Base-by-base conservation (phyloP, 805 yeast genomes). In the Nakazawaea ambrosiae region DNA sequence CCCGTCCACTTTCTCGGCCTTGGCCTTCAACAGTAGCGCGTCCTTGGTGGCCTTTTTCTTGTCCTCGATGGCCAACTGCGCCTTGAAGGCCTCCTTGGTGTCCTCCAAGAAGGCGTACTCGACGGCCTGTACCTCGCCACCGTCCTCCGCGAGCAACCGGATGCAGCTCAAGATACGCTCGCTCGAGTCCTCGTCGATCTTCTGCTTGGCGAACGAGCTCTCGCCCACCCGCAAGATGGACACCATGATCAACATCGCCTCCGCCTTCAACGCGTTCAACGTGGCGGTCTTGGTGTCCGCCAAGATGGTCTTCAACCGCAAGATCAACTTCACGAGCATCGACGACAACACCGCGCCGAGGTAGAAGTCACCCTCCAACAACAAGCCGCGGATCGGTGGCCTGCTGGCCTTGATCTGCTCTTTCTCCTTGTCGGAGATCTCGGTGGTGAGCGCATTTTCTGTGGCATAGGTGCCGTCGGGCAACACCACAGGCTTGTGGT, bases 401-500 rank as follows among this genome's bases (percentile, higher is more conserved):
- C 59, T 55, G 4, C 54, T 58, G 5, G 56, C 58, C 12, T 46
- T 46, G 18, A 49, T 43, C 16, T 43, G 43, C n/a, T 57, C 56
- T 16, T 65, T 63, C 37, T 64, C 65, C 7, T 49, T 45, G 19
- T 46, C 41, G 5, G 46, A 31, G 5, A 33, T 37, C 28, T 65
- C 66, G 4, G 77, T 63, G 12, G 82, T 82, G 40, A 81, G 62
- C 0, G 95, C 92, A 45, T 78, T 76, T 61, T 92, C 98, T 29
- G 96, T 85, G 20, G 98, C 98, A 61, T 92, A 92, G 0, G 99
- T 92, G 49, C 99, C 99, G 63, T 92, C 99, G n/a, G 98, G 96
- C 47, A 92, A 70, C 42, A 92, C 81, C 42, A 82, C 80, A 16
- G 97, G 97, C 31, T 85, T 85, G 27, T 47, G 45, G 53, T 56